Evolutionary conservation across 495 filamentous ascomycete species (phyloP).

Genomic region (Annulohypoxylon moriforme): DNA sequence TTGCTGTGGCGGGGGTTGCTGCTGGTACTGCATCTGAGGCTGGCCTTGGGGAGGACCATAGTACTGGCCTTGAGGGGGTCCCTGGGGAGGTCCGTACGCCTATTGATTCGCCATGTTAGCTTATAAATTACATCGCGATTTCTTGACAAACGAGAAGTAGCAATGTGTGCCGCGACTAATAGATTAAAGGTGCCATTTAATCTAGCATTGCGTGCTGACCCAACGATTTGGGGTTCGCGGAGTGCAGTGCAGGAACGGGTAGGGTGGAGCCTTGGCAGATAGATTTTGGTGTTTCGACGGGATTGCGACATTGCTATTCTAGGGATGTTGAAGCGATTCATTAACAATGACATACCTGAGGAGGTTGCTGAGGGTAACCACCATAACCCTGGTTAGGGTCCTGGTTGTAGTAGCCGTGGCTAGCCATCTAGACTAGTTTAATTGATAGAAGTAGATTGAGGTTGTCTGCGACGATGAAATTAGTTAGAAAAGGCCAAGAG

Average conservation of each 20-base stretch:
- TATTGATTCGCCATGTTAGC: slow-evolving; percentile 30
- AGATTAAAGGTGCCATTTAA: slow-evolving; percentile 12
- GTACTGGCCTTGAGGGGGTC: slow-evolving; percentile 46
- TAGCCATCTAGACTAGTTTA: slow-evolving; percentile 54
- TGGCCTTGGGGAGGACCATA: slow-evolving; percentile 32
- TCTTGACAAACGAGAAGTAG: neutral
- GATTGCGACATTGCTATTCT: slow-evolving; percentile 31
- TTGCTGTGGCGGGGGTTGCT: slow-evolving; percentile 66
- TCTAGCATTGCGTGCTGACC: slow-evolving; percentile 24
- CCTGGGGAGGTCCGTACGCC: slow-evolving; percentile 44
- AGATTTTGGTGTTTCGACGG: slow-evolving; percentile 22
- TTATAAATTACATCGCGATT: slow-evolving; percentile 12
- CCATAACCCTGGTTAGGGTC: slow-evolving; percentile 53
- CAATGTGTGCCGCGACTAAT: neutral
- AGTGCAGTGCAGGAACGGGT: slow-evolving; percentile 14
- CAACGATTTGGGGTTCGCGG: slow-evolving; percentile 6
- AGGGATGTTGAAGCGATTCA: slow-evolving; percentile 30
- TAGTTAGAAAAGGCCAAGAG: slow-evolving; percentile 30
- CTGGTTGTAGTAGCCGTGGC: slow-evolving; percentile 60
- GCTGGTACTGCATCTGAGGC: slow-evolving; percentile 67
- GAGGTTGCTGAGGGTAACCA: slow-evolving; percentile 55
- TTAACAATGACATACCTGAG: slow-evolving; percentile 45
- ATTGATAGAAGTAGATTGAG: slow-evolving; percentile 15
- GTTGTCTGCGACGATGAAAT: slow-evolving; percentile 28
- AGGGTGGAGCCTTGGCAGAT: slow-evolving; percentile 29